These are phyloP conservation scores for Dicorynia guianensis DNA, from an alignment of 306 rosid species.

Conservation along the genomic window DNA sequence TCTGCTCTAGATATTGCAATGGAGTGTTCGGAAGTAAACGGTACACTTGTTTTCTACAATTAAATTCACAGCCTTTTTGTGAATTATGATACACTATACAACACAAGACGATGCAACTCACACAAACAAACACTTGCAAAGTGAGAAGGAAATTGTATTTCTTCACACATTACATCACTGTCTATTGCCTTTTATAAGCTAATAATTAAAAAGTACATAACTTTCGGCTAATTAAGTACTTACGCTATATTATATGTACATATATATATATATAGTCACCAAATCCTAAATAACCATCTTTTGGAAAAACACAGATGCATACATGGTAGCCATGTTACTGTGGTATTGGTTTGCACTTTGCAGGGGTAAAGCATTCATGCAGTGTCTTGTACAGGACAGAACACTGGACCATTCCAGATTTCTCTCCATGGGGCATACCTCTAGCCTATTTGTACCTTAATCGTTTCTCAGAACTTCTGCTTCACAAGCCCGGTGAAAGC, in stretches of 20 bases:
- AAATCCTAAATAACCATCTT: too few species aligned
- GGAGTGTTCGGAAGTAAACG: conserved; percentile 66
- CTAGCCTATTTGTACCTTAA: conserved; percentile 55
- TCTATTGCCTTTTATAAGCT: too few species aligned
- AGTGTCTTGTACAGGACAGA: conserved; percentile 60
- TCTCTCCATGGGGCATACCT: conserved; percentile 79
- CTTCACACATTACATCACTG: too few species aligned
- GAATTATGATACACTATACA: too few species aligned
- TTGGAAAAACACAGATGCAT: too few species aligned
- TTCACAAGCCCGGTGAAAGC: conserved; percentile 76
- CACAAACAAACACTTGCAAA: too few species aligned
- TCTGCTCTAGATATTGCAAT: conserved; percentile 66
- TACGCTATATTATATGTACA: too few species aligned
- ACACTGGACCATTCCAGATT: conserved; percentile 70
- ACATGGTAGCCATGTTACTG: not conserved
- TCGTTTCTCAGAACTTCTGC: conserved; percentile 70
- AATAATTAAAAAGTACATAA: too few species aligned
- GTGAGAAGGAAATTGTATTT: too few species aligned
- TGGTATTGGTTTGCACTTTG: conserved; percentile 39
- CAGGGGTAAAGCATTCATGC: conserved; percentile 67
- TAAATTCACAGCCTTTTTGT: not conserved
- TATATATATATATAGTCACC: too few species aligned
- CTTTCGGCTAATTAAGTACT: too few species aligned
- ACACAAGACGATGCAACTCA: too few species aligned
- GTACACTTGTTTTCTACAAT: conserved; percentile 26